A percentile compares a stretch with the other conserved stretches of the same genome.
phyloP scores from a whole-genome alignment of 108 stramenopile genomes.

The Skeletonema potamos region DNA sequence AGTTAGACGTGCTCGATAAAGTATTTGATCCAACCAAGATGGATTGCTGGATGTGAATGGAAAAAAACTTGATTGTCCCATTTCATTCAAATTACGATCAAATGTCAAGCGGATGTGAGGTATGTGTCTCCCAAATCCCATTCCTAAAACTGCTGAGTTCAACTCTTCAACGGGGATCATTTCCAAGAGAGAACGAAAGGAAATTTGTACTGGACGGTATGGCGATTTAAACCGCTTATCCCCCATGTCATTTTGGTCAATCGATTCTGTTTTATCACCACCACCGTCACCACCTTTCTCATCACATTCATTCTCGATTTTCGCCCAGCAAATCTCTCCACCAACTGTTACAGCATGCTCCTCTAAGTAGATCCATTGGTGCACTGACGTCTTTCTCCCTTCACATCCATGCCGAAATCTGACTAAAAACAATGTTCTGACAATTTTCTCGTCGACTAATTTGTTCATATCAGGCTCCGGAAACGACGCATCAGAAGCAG shows the following conservation, averaged over 20 bases:
- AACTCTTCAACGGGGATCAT: slow-evolving; percentile 29
- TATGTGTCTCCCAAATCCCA: slow-evolving; percentile 34
- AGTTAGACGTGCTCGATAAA: slow-evolving; percentile 15
- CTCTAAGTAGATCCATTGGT: slow-evolving; percentile 49
- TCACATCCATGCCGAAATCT: slow-evolving; percentile 40
- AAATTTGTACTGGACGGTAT: slow-evolving; percentile 42
- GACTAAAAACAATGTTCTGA: slow-evolving; percentile 30
- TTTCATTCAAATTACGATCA: background rate
- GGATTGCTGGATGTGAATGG: slow-evolving; percentile 18
- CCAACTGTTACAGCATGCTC: slow-evolving; percentile 41
- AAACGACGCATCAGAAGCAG: background rate
- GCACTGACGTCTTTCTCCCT: slow-evolving; percentile 42
- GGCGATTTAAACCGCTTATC: slow-evolving; percentile 3
- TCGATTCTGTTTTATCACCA: background rate
- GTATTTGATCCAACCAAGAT: slow-evolving; percentile 35
- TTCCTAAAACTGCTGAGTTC: slow-evolving; percentile 23
- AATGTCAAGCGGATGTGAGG: slow-evolving; percentile 16
- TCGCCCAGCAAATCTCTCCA: slow-evolving; percentile 42
- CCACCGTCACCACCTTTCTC: background rate
- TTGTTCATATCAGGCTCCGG: slow-evolving; percentile 6
- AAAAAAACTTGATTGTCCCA: background rate
- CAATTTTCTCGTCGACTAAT: slow-evolving; percentile 30
- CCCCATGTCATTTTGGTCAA: background rate
- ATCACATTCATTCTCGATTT: background rate
- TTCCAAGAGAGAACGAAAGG: slow-evolving; percentile 39